Evolutionary conservation across 2,329 filamentous ascomycete genomes (phyloP), one percentile per base, ranked within the genome.

Genomic region (Verticillium longisporum): DNA sequence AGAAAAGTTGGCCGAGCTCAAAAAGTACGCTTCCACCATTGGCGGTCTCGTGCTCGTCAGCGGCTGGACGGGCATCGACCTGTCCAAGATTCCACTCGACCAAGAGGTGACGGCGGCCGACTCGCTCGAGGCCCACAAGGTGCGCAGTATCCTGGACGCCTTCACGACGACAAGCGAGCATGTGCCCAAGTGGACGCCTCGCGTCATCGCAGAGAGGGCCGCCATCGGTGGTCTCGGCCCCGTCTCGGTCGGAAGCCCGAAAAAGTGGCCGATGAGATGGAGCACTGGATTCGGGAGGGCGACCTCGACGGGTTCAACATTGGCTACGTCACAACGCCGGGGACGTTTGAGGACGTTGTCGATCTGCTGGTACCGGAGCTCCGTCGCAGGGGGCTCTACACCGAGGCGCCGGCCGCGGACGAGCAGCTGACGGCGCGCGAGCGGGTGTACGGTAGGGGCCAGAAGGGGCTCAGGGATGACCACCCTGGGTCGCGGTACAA

Each of bases 391-490:
- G 70, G 70, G 0, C n/a, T 72, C 1, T 75, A 75, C 50, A 67
- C 68, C 0, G 69, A 76, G 50, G 56, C 55, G 2, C 66, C 69
- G 0, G 63, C 66, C 2, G 63, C 62, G 3, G 65, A 67, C 4
- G 74, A 76, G 33, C 73, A 75, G 15, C 66, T 68, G n/a, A 85
- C 82, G 2, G 79, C 80, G 0, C 73, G 85, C 18, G 86, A 89
- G 72, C 88, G 83, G 72, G 74, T 88, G 0, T 88, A 87, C 69
- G 85, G 85, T 0, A 77, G 75, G 63, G 86, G 86, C 0, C 85
- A 88, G 69, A 77, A 71, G 6, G 74, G 78, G 14, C 68, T 89
- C 62, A 75, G 85, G 41, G 75, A 75, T 64, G 86, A 89, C 70
- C 87, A 89, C 70, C 68, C 75, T 0, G 87, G 85, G 1, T 83